Percentiles rank a stretch among this genome's conserved stretches.
phyloP scores from a whole-genome alignment of 2,329 filamentous ascomycete genomes.

The Atkinsonella hypoxylon region DNA sequence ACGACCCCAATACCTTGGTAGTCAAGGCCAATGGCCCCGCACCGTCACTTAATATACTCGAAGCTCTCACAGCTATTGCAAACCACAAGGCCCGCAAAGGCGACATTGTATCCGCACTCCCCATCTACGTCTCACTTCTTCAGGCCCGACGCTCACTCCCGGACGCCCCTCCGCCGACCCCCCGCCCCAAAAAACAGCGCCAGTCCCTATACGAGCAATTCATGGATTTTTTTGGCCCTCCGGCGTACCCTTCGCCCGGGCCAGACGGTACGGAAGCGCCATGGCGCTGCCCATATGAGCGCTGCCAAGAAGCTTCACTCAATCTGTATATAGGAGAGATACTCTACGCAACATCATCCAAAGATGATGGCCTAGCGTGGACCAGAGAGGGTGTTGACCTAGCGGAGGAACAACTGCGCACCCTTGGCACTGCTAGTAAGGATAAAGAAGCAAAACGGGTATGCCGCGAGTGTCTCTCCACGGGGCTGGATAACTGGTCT shows the following conservation, averaged over 20 bases:
- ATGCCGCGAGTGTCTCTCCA: slow-evolving; percentile 66
- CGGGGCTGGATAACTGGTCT: slow-evolving; percentile 71
- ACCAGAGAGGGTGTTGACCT: slow-evolving; percentile 77
- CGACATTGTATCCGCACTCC: slow-evolving; percentile 57
- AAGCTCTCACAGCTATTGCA: slow-evolving; percentile 63
- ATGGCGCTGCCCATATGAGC: slow-evolving; percentile 48
- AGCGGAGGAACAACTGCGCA: slow-evolving; percentile 56
- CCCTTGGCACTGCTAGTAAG: slow-evolving; percentile 18
- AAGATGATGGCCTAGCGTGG: slow-evolving; percentile 72
- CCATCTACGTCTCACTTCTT: slow-evolving; percentile 76
- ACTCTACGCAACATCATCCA: slow-evolving; percentile 52
- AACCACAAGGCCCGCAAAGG: slow-evolving; percentile 63
- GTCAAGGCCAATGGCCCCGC: slow-evolving; percentile 45
- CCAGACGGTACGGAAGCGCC: slow-evolving; percentile 58
- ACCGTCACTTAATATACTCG: slow-evolving; percentile 63
- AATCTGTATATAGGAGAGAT: slow-evolving; percentile 93
- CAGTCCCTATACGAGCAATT: slow-evolving; percentile 12
- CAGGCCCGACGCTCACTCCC: slow-evolving; percentile 58
- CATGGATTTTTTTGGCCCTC: slow-evolving; percentile 24
- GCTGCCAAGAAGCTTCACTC: slow-evolving; percentile 75
- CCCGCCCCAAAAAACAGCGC: slow-evolving; percentile 5
- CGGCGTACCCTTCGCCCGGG: slow-evolving; percentile 59
- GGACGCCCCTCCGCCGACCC: slow-evolving; percentile 18
- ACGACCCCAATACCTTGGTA: slow-evolving; percentile 52
- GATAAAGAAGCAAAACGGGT: slow-evolving; percentile 31